phyloP scores from a whole-genome alignment of 257 asterid species.

The Petunia axillaris region DNA sequence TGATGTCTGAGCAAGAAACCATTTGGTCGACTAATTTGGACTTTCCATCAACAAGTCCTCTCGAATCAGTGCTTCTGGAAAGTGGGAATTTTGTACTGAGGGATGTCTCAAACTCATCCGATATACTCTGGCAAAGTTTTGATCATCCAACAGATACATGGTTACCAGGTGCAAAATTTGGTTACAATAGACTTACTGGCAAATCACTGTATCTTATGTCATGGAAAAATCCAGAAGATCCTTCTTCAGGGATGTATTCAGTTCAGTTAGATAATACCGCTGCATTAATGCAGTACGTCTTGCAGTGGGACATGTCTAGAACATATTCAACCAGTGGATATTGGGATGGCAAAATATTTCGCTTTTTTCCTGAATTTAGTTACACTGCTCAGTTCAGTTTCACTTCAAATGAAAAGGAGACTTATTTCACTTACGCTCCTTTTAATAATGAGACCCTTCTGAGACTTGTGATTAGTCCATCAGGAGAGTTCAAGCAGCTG shows the following conservation, averaged over 20 bases:
- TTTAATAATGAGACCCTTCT: conserved; percentile 8
- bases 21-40: conserved; percentile 41
- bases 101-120: conserved; percentile 24
- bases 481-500: conserved; percentile 37
- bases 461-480: conserved; percentile 34
- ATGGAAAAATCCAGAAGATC: conserved; percentile 44
- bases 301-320: conserved; percentile 41
- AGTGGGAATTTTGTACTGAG: conserved; percentile 42
- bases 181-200: conserved; percentile 30
- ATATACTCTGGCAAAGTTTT: conserved; percentile 44
- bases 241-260: conserved; percentile 44
- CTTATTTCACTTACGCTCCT: conserved; percentile 30
- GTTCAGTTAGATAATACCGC: conserved; percentile 13
- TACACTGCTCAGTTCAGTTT: conserved; percentile 9
- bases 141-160: conserved; percentile 49
- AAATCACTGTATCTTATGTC: conserved; percentile 36
- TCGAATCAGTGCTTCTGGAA: conserved; percentile 47
- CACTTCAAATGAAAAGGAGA: conserved; percentile 23
- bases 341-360: conserved; percentile 35
- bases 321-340: conserved; percentile 40
- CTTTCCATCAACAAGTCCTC: conserved; percentile 1
- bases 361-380: conserved; percentile 37
- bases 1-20: not conserved
- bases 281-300: not conserved
- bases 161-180: conserved; percentile 42